Conservation (phyloP, 257 asterid species). For the Fraxinus excelsior region DNA sequence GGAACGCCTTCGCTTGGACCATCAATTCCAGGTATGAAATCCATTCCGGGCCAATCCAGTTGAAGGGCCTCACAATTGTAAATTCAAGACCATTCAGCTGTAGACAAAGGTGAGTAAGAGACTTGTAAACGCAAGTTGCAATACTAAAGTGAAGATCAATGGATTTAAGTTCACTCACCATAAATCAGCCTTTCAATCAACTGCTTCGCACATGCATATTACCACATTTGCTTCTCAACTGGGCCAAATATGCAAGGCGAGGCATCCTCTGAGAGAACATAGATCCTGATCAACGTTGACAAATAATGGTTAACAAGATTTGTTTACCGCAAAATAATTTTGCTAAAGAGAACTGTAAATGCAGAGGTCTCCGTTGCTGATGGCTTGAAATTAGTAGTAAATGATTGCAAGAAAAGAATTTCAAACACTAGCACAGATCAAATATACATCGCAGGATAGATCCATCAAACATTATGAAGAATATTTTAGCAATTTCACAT, state of each 20-base stretch:
- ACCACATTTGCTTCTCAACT: too few species aligned
- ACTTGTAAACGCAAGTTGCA: slow-evolving; percentile 2
- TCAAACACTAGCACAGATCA: background rate
- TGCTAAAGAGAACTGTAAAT: too few species aligned
- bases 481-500: background rate
- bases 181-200: slow-evolving; percentile 86
- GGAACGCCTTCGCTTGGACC: slow-evolving; percentile 99
- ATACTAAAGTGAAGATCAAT: slow-evolving; percentile 17
- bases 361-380: too few species aligned
- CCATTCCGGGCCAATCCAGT: slow-evolving; percentile 99
- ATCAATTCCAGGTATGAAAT: slow-evolving; percentile 94
- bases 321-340: too few species aligned
- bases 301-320: too few species aligned
- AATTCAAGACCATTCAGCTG: slow-evolving; percentile 96
- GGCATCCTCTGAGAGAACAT: too few species aligned
- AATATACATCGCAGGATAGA: background rate
- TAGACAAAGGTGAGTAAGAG: slow-evolving; percentile 24
- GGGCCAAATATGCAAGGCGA: too few species aligned
- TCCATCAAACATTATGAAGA: background rate
- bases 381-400: too few species aligned
- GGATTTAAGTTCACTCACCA: slow-evolving; percentile 52
- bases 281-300: too few species aligned
- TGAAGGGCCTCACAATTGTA: slow-evolving; percentile 94
- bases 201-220: slow-evolving; percentile 96
- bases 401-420: too few species aligned